These are phyloP conservation scores for Casaregolazyma lundiana DNA, from an alignment of 1,139 yeast species.

Conservation along the genomic window DNA sequence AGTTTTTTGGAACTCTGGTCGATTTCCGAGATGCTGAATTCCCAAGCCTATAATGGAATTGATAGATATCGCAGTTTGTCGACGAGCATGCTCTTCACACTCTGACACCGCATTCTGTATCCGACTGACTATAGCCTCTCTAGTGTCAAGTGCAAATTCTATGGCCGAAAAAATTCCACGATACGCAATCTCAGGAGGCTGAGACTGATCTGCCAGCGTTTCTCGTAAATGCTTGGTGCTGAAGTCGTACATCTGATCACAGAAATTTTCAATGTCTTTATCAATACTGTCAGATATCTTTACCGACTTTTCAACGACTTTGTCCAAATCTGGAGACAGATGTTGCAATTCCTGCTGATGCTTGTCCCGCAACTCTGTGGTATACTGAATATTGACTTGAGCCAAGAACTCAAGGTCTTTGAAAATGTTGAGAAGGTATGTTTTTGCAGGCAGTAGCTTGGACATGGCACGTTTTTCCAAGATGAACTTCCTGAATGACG, in stretches of 20 bases:
- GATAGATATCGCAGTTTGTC: conserved; percentile 55
- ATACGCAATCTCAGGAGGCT: conserved; percentile 52
- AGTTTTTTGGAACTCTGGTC: conserved; percentile 50
- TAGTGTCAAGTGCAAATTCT: conserved; percentile 67
- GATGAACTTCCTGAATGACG: conserved; percentile 77
- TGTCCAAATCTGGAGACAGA: conserved; percentile 57
- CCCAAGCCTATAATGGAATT: conserved; percentile 59
- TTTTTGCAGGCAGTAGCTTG: conserved; percentile 88
- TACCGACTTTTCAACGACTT: conserved; percentile 48
- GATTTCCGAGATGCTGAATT: conserved; percentile 43
- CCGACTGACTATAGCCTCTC: conserved; percentile 59
- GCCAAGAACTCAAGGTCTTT: conserved; percentile 62
- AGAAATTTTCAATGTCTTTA: conserved; percentile 55
- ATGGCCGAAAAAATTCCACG: conserved; percentile 61
- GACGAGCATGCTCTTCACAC: conserved; percentile 68
- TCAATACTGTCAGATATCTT: conserved; percentile 58
- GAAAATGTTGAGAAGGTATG: conserved; percentile 65
- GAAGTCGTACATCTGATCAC: conserved; percentile 55
- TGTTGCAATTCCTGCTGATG: conserved; percentile 42
- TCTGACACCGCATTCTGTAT: conserved; percentile 58
- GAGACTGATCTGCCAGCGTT: conserved; percentile 57
- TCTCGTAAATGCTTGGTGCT: conserved; percentile 52
- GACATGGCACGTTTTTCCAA: conserved; percentile 86
- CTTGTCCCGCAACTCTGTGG: conserved; percentile 39
- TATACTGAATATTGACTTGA: conserved; percentile 52